A percentile compares a stretch with the other conserved stretches of the same genome.
Conservation (phyloP, 106 monocot species). For the Dendrobium chrysotoxum region DNA sequence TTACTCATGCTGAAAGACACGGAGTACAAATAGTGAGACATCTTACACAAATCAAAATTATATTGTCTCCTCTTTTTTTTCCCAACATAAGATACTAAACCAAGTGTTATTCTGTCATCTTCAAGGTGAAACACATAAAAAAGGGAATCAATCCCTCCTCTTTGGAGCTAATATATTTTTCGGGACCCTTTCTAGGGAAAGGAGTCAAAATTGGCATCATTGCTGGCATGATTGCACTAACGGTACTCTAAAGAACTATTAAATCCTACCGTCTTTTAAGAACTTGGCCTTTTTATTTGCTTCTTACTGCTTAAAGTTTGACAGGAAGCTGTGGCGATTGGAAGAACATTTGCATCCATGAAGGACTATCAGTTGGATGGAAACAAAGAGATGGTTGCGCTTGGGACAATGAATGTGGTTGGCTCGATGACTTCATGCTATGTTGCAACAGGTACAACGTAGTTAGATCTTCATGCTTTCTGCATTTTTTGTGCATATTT, state of each 20-base stretch:
- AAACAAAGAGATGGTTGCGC: constrained; percentile 94
- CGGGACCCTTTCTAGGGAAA: constrained; percentile 27
- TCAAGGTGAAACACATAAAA: constrained; percentile 42
- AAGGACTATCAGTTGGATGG: constrained; percentile 91
- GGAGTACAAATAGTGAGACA: constrained; percentile 50
- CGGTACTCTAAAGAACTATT: constrained; percentile 20
- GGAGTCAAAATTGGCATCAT: constrained; percentile 45
- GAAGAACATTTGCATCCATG: constrained; percentile 87
- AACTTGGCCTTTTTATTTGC: background rate
- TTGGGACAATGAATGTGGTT: constrained; percentile 80
- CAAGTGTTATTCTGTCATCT: constrained; percentile 1
- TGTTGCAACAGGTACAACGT: constrained; percentile 65
- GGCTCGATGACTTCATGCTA: constrained; percentile 91
- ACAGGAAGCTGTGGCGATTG: constrained; percentile 92
- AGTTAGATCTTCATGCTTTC: background rate
- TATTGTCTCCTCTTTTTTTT: background rate
- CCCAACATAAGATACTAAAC: background rate
- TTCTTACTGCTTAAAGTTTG: background rate
- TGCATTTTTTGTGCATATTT: background rate
- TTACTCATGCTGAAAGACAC: constrained; percentile 37
- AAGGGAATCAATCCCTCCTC: constrained; percentile 55
- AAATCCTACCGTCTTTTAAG: background rate
- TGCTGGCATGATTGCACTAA: constrained; percentile 43
- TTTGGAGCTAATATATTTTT: constrained; percentile 37
- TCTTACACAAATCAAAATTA: background rate